phyloP scores from a whole-genome alignment of 2,329 filamentous ascomycete genomes.

The Sclerotinia minor region DNA sequence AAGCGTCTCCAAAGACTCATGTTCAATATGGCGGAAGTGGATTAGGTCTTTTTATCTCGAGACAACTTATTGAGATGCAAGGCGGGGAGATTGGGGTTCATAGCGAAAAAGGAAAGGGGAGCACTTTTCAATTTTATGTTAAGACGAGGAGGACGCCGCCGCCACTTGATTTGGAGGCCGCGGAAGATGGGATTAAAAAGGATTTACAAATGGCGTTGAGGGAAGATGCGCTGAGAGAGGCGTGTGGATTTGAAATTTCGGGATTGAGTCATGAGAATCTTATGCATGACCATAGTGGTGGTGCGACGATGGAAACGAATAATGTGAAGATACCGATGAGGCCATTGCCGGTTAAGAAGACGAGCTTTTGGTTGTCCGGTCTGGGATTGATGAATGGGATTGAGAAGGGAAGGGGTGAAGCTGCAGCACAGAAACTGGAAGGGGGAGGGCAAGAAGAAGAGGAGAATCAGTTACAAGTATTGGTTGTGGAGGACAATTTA shows the following conservation, averaged over 20 bases:
- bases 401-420: slow-evolving; percentile 20
- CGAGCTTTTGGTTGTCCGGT: background rate
- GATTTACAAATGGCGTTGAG: slow-evolving; percentile 14
- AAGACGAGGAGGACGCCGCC: slow-evolving; percentile 24
- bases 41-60: slow-evolving; percentile 76
- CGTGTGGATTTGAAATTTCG: slow-evolving; percentile 15
- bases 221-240: slow-evolving; percentile 20
- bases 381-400: background rate
- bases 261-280: background rate
- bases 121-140: slow-evolving; percentile 74
- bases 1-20: slow-evolving; percentile 77
- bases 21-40: slow-evolving; percentile 79
- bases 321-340: background rate
- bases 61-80: slow-evolving; percentile 75
- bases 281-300: background rate
- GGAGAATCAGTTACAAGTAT: slow-evolving; percentile 10
- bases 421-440: background rate
- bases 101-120: slow-evolving; percentile 66
- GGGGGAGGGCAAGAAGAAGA: slow-evolving; percentile 18
- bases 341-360: background rate
- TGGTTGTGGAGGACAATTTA: slow-evolving; percentile 70
- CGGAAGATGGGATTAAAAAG: background rate
- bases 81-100: slow-evolving; percentile 77
- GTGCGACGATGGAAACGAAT: background rate
- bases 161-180: background rate